Conservation (phyloP, 305 asterid species). For the Solanum hybrid region DNA sequence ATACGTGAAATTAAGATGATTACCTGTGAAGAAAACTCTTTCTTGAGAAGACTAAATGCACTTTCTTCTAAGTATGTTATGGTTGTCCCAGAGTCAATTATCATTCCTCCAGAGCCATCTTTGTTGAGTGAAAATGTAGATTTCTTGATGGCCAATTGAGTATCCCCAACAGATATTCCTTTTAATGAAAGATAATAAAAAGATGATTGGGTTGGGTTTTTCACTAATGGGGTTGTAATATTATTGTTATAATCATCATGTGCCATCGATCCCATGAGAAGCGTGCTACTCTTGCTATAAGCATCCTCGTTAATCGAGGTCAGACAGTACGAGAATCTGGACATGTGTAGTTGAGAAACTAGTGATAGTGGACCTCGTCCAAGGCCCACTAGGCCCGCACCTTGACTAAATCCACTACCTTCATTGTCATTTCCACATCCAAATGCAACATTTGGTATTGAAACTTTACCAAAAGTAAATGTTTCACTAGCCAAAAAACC, state of each 20-base stretch:
- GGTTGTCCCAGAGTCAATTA: conserved; percentile 84
- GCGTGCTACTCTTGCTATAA: conserved; percentile 36
- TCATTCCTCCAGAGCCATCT: conserved; percentile 76
- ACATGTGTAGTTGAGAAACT: conserved; percentile 61
- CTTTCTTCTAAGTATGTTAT: conserved; percentile 47
- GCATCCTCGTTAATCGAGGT: conserved; percentile 50
- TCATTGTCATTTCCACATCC: conserved; percentile 72
- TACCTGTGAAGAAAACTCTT: conserved; percentile 39
- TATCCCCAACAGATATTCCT: conserved; percentile 71
- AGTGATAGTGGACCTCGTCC: conserved; percentile 76
- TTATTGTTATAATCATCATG: background rate
- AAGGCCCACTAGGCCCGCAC: conserved; percentile 70
- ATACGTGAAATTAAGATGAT: background rate
- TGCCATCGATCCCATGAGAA: conserved; percentile 50
- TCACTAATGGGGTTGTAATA: conserved; percentile 41
- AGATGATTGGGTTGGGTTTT: conserved; percentile 46
- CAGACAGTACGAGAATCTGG: conserved; percentile 63
- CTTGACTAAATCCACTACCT: conserved; percentile 59
- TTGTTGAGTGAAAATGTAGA: conserved; percentile 34
- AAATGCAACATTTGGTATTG: conserved; percentile 43
- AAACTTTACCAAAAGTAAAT: conserved; percentile 40
- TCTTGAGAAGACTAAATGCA: conserved; percentile 36
- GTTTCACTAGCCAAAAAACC: conserved; percentile 59
- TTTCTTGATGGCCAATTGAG: conserved; percentile 31
- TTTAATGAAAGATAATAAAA: conserved; percentile 59